Conservation (phyloP, 2,329 filamentous ascomycete genomes). For the Ophioceras dolichostomum region DNA sequence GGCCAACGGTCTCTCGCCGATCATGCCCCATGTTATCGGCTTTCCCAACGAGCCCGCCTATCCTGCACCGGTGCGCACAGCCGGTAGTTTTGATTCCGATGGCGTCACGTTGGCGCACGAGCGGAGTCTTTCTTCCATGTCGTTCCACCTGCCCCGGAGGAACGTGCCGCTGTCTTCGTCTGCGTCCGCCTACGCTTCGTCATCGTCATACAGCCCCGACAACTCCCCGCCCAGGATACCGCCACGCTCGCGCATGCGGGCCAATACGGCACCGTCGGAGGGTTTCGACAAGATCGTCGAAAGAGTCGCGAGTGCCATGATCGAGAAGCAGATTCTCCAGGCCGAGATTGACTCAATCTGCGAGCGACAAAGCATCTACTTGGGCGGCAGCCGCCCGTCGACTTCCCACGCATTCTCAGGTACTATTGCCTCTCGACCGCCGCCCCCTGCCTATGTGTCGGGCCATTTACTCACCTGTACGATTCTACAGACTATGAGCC, state of each 20-base stretch:
- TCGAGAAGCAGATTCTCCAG: slow-evolving; percentile 46
- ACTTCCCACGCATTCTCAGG: slow-evolving; percentile 30
- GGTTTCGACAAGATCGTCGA: slow-evolving; percentile 37
- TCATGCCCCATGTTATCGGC: too few species aligned
- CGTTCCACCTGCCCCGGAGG: slow-evolving; percentile 43
- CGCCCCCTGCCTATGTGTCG: background rate
- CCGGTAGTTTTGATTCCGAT: slow-evolving; percentile 19
- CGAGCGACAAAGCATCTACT: slow-evolving; percentile 47
- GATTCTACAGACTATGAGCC: slow-evolving; percentile 27
- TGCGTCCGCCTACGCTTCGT: slow-evolving; percentile 12
- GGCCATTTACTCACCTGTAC: slow-evolving; percentile 3
- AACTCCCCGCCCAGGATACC: slow-evolving; percentile 27
- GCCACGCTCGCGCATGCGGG: slow-evolving; percentile 29
- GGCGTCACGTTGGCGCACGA: slow-evolving; percentile 23
- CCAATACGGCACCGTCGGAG: slow-evolving; percentile 28
- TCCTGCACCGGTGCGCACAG: too few species aligned
- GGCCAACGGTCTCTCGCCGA: slow-evolving; percentile 37
- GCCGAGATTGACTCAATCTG: slow-evolving; percentile 47
- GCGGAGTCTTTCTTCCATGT: slow-evolving; percentile 37
- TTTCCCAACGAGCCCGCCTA: too few species aligned
- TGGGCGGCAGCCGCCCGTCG: slow-evolving; percentile 35
- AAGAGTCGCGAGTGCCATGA: slow-evolving; percentile 42
- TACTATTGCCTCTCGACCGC: slow-evolving; percentile 8
- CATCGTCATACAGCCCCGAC: slow-evolving; percentile 17
- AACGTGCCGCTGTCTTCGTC: slow-evolving; percentile 19